Evolutionary conservation across 805 yeast species (phyloP), one percentile per base, ranked within the genome.

Genomic region (Tetrapisispora arboricola): DNA sequence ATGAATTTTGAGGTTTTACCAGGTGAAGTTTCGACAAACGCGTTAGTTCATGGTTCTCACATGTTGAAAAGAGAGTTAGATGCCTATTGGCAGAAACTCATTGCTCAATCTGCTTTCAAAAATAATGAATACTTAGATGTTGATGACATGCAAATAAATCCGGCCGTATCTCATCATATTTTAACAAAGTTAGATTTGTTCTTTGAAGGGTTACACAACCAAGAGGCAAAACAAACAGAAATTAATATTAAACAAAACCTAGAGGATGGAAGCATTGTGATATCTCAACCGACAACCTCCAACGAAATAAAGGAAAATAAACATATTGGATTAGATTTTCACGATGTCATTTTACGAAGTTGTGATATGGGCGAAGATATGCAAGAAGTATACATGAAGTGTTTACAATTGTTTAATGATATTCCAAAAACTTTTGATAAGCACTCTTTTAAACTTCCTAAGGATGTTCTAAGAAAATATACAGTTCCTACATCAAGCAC

Each of bases 301-400:
- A 39, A 41, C n/a, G 46, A 42, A 4, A 32, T 47, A 1, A 44
- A 43, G 17, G 42, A 41, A 18, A 54, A 48, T 25, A 48, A 40
- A 25, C 45, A 44, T 16, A 46, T 46, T 4, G 45, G 41, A 38
- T 39, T 55, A 7, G 49, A 44, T 28, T 58, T 51, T 38, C 55
- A 50, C 32, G 64, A 60, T 43, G 44, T 60, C 11, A 45, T 60
- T 8, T 43, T 44, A 10, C 44, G 52, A 32, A 60, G 55, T n/a
- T 56, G 55, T 41, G 55, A 55, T 36, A 55, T 54, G 58, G 52
- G 55, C 12, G 56, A 55, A 36, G 55, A 58, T 33, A 57, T 57
- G 57, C 45, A 44, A 22, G 53, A 53, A 16, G 50, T 57, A 10
- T 58, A 56, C 40, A 45, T 57, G 57, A 58, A 58, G 48, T 52